These are phyloP conservation scores for Exophiala dermatitidis DNA, from an alignment of 2,329 filamentous ascomycete genomes.

Conservation along the genomic window DNA sequence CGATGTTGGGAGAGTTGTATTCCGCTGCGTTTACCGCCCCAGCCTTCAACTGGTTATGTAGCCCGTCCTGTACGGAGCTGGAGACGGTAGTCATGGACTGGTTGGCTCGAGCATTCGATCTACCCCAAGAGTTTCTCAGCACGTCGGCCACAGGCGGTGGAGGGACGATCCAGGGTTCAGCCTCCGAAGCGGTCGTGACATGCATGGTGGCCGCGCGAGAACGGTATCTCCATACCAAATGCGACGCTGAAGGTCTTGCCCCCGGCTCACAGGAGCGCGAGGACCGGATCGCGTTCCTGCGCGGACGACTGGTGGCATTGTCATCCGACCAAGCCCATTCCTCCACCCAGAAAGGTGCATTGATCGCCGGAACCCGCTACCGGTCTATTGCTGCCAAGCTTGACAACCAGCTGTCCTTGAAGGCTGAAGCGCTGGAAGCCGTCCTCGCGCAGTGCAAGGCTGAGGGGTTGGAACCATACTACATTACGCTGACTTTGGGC, in stretches of 20 bases:
- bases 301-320: conserved; percentile 69
- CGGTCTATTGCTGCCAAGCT: conserved; percentile 58
- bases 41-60: conserved; percentile 96
- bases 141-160: conserved; percentile 61
- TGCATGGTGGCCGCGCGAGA: conserved; percentile 83
- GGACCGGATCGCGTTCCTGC: conserved; percentile 59
- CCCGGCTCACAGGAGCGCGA: conserved; percentile 53
- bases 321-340: conserved; percentile 75
- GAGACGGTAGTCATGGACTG: conserved; percentile 92
- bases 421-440: conserved; percentile 52
- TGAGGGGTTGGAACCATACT: conserved; percentile 75
- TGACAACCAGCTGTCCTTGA: conserved; percentile 63
- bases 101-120: conserved; percentile 66
- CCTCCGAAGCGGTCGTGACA: conserved; percentile 79
- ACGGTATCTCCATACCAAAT: conserved; percentile 59
- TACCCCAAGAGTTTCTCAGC: conserved; percentile 69
- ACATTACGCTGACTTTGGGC: conserved; percentile 73
- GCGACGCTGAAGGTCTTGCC: conserved; percentile 43
- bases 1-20: conserved; percentile 88
- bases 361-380: conserved; percentile 79
- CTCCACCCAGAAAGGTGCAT: conserved; percentile 77
- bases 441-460: conserved; percentile 59
- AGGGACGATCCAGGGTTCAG: conserved; percentile 89
- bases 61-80: conserved; percentile 82
- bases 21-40: conserved; percentile 79